Evolutionary conservation across 345 rosid species (phyloP).

Genomic region (Leavenworthia alabamica): DNA sequence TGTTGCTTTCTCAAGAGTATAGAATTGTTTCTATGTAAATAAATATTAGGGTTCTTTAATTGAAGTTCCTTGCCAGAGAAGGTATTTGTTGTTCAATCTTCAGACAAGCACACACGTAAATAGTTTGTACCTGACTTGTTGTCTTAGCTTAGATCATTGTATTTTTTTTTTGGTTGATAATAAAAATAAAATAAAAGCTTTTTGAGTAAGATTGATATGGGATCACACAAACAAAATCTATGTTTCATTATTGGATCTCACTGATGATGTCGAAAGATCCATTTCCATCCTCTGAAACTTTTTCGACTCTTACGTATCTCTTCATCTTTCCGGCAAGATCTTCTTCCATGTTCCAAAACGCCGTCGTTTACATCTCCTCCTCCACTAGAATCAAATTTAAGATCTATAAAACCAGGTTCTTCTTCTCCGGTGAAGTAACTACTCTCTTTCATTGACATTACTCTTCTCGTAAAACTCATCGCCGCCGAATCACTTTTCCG

Average conservation of each 20-base stretch:
- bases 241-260: slow-evolving; percentile 6
- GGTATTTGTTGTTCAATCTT: slow-evolving; percentile 10
- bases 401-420: slow-evolving; percentile 81
- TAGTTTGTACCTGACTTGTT: slow-evolving; percentile 4
- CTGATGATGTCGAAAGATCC: slow-evolving; percentile 68
- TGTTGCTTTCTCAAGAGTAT: slow-evolving; percentile 8
- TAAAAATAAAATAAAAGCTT: background rate
- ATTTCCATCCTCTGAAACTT: slow-evolving; percentile 89
- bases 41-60: slow-evolving; percentile 8
- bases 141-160: background rate
- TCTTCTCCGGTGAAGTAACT: slow-evolving; percentile 63
- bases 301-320: slow-evolving; percentile 56
- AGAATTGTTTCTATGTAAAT: slow-evolving; percentile 12
- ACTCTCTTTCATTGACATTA: slow-evolving; percentile 65
- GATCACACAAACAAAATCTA: slow-evolving; percentile 21
- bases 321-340: slow-evolving; percentile 63
- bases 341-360: slow-evolving; percentile 34
- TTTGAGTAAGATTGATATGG: slow-evolving; percentile 18
- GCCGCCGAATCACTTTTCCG: slow-evolving; percentile 23
- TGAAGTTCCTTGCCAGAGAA: slow-evolving; percentile 6
- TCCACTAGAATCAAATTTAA: slow-evolving; percentile 62
- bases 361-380: slow-evolving; percentile 46
- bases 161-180: background rate
- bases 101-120: slow-evolving; percentile 1
- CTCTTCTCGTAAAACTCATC: slow-evolving; percentile 42